phyloP scores from a whole-genome alignment of 2,329 filamentous ascomycete species.

The Polychaeton citri region DNA sequence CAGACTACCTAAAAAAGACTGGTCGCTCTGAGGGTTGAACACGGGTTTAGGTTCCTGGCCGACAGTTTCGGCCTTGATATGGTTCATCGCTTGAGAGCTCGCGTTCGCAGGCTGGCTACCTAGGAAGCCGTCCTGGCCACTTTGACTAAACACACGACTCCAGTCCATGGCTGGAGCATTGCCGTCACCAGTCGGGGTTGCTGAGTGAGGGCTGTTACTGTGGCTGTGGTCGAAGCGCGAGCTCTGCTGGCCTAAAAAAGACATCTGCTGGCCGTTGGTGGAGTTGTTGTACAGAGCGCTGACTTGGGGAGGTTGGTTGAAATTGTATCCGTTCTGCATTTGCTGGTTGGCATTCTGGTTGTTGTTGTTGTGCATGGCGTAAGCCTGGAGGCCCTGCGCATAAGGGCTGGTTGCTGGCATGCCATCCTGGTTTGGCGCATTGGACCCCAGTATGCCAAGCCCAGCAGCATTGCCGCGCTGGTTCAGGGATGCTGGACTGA shows the following conservation, averaged over 20 bases:
- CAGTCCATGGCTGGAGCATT: slow-evolving; percentile 26
- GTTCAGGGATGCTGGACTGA: slow-evolving; percentile 24
- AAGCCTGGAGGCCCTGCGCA: slow-evolving; percentile 18
- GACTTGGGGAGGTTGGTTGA: slow-evolving; percentile 16
- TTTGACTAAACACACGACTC: slow-evolving; percentile 31
- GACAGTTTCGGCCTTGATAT: slow-evolving; percentile 27
- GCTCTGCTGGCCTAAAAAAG: slow-evolving; percentile 25
- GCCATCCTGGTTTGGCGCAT: slow-evolving; percentile 14
- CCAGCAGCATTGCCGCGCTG: slow-evolving; percentile 20
- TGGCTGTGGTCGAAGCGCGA: slow-evolving; percentile 24
- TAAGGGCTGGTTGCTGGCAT: slow-evolving; percentile 16
- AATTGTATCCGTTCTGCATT: slow-evolving; percentile 16
- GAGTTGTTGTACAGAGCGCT: slow-evolving; percentile 16
- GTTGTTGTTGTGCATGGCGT: slow-evolving; percentile 14
- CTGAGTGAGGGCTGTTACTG: slow-evolving; percentile 17
- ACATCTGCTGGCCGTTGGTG: slow-evolving; percentile 18
- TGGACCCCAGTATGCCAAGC: slow-evolving; percentile 19
- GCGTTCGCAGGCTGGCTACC: slow-evolving; percentile 33
- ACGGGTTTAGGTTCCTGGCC: slow-evolving; percentile 28
- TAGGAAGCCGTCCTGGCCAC: slow-evolving; percentile 33
- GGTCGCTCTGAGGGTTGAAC: slow-evolving; percentile 29
- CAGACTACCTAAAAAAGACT: slow-evolving; percentile 34
- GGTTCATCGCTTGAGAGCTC: slow-evolving; percentile 20
- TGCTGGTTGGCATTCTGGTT: slow-evolving; percentile 16
- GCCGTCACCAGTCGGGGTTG: slow-evolving; percentile 17